A percentile compares a stretch with the other conserved stretches of the same genome.
Conservation (phyloP, 768 basidiomycete species). For the Calocera cornea region DNA sequence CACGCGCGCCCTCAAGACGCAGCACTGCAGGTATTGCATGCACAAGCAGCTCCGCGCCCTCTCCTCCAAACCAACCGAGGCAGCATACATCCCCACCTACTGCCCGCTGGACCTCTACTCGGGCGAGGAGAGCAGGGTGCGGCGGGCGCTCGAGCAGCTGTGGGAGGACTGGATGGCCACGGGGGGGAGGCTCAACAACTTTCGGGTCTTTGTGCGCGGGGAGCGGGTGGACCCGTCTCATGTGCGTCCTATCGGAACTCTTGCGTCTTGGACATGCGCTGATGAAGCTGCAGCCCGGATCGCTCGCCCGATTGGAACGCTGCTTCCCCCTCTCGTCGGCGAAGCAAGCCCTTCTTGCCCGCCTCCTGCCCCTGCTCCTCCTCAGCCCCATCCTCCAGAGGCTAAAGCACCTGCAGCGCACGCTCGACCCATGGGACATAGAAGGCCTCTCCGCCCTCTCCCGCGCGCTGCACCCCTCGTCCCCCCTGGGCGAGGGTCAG, state of each 20-base stretch:
- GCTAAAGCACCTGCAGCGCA: constrained; percentile 52
- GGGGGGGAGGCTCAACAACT: constrained; percentile 56
- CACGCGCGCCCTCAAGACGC: constrained; percentile 46
- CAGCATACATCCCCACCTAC: constrained; percentile 28
- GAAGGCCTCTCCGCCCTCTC: constrained; percentile 47
- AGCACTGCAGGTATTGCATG: constrained; percentile 84
- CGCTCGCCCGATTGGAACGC: not conserved
- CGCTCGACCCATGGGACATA: constrained; percentile 71
- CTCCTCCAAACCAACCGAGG: constrained; percentile 25
- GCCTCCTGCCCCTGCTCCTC: constrained; percentile 38
- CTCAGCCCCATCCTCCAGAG: constrained; percentile 39
- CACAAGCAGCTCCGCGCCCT: constrained; percentile 41
- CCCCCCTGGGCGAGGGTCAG: constrained; percentile 14
- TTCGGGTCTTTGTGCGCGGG: constrained; percentile 65
- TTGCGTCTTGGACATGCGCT: not conserved
- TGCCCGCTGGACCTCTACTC: constrained; percentile 91
- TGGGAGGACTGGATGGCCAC: constrained; percentile 61
- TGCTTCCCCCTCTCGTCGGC: not conserved
- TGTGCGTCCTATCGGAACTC: constrained; percentile 30
- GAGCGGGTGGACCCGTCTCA: constrained; percentile 41
- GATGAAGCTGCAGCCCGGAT: not conserved
- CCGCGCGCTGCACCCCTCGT: constrained; percentile 2
- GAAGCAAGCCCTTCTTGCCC: constrained; percentile 34
- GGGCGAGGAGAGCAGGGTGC: constrained; percentile 42
- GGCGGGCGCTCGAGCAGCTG: constrained; percentile 50